Base-by-base conservation (phyloP, 345 rosid genomes). In the Balakata baccata region DNA sequence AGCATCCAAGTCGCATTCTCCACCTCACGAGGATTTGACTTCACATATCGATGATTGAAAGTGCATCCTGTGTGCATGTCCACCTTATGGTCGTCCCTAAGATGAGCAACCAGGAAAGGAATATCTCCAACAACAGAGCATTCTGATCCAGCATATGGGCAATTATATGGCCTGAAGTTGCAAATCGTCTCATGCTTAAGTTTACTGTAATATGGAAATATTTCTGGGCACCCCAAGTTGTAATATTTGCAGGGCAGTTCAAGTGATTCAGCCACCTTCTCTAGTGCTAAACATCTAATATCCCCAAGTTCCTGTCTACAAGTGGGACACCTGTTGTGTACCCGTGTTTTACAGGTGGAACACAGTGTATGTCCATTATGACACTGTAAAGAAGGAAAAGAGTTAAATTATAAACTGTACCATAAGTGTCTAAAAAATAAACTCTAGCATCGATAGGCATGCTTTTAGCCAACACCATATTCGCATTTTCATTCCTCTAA, bases 1-100 rank as follows among this genome's bases (percentile, higher is more conserved):
- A 78, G 57, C 92, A 90, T 90, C 95, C 92, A 90, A 47, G 91
- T 90, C 12, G 95, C 95, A 29, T 90, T 90, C 83, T 90, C 95
- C 51, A 90, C 95, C 86, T 90, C 92, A 6, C 91, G 90, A 3
- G 92, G 95, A 72, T 88, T 90, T 58, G 95, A 87, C 73, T 90
- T 88, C 76, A 90, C 95, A 39, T 88, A 90, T 41, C 95, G 95
- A 69, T 90, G 95, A 77, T 90, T 90, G 79, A 90, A 90, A 13
- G 91, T 87, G 80, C 86, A 86, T 38, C 95, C 95, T 5, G 86
- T 84, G 75, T 88, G 92, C 92, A 90, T 90, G 81, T 90, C 95
- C 65, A 90, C 95, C 81, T 90, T 90, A 80, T 90, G 95, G 63
- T 88, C 92, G 73, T 90, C 95, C 79, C 88, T 90, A 60, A 90